Evolutionary conservation across 306 rosid genomes (phyloP).

Genomic region (Boehmeria nivea): DNA sequence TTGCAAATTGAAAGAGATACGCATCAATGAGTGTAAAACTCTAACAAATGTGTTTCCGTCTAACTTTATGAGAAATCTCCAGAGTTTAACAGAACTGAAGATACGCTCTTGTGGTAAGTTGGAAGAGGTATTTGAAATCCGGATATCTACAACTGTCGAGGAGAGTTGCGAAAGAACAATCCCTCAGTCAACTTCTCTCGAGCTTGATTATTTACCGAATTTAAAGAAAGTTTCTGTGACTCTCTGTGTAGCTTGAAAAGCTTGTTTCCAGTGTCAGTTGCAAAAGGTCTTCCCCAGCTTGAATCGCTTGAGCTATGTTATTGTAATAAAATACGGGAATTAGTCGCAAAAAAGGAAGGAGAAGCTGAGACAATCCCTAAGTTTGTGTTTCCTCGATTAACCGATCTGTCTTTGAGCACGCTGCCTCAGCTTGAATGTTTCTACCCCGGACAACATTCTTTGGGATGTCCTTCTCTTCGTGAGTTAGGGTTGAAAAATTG

Average conservation of each 20-base stretch:
- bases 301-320: background rate
- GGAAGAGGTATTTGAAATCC: background rate
- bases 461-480: background rate
- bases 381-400: slow-evolving; percentile 2
- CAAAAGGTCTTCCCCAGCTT: background rate
- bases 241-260: background rate
- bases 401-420: too few relatives aligned
- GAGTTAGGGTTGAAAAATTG: background rate
- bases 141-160: background rate
- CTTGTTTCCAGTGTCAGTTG: background rate
- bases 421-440: too few relatives aligned
- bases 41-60: background rate
- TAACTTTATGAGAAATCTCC: background rate
- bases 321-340: background rate
- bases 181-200: background rate
- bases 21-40: background rate
- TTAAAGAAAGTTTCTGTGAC: background rate
- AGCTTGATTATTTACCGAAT: background rate
- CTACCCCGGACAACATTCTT: slow-evolving; percentile 1
- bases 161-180: background rate
- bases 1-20: background rate
- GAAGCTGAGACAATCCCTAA: background rate
- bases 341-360: slow-evolving; percentile 2
- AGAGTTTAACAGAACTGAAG: background rate
- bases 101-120: background rate